These are phyloP conservation scores for Beauveria bassiana DNA, from an alignment of 2,329 filamentous ascomycete species.

Conservation along the genomic window DNA sequence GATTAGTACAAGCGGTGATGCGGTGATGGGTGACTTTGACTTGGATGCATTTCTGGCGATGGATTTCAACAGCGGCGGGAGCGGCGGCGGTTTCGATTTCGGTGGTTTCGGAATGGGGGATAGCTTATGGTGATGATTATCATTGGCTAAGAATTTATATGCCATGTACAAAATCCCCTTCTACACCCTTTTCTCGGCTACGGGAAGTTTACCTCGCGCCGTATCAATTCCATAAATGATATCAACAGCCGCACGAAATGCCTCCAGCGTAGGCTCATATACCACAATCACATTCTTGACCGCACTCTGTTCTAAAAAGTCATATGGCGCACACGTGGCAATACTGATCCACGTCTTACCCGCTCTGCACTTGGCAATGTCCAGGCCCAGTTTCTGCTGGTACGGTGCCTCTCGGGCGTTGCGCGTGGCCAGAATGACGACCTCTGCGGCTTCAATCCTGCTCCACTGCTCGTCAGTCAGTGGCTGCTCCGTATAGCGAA, in stretches of 20 bases:
- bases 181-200: conserved; percentile 2
- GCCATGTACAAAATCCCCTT: background rate
- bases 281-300: conserved; percentile 18
- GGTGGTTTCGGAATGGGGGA: background rate
- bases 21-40: background rate
- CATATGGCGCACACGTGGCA: conserved; percentile 20
- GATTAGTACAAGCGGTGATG: background rate
- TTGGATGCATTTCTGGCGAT: background rate
- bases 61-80: background rate
- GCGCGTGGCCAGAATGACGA: conserved; percentile 19
- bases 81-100: background rate
- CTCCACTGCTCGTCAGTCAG: conserved; percentile 16
- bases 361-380: conserved; percentile 15
- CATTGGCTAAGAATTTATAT: background rate
- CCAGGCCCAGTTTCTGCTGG: conserved; percentile 16
- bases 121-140: background rate
- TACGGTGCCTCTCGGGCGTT: conserved; percentile 20
- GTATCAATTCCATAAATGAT: conserved; percentile 16
- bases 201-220: conserved; percentile 15
- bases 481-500: conserved; percentile 17
- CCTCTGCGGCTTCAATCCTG: conserved; percentile 16
- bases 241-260: conserved; percentile 16
- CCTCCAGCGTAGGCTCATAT: conserved; percentile 21
- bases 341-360: conserved; percentile 14
- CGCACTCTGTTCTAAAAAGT: conserved; percentile 17